A percentile compares a stretch with the other conserved stretches of the same genome.
phyloP scores from a whole-genome alignment of 1,284 basidiomycete genomes.

The Cronartium quercuum region DNA sequence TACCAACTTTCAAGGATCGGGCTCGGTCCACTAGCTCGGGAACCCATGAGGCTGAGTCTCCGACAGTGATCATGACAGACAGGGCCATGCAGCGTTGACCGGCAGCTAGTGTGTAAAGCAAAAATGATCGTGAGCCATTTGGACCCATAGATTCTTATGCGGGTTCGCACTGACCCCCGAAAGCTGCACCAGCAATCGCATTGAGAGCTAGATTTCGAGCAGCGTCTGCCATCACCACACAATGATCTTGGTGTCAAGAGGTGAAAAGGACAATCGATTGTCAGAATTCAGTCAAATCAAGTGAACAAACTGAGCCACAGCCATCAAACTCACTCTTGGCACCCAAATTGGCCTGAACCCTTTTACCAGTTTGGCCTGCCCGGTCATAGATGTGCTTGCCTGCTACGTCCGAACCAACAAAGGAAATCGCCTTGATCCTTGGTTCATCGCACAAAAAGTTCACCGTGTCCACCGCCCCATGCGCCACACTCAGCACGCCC shows the following conservation, averaged over 20 bases:
- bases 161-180: conserved; percentile 61
- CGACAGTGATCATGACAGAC: conserved; percentile 67
- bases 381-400: conserved; percentile 90
- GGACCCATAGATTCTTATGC: background rate
- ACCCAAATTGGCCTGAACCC: conserved; percentile 90
- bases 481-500: conserved; percentile 57
- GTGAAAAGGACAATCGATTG: background rate
- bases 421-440: conserved; percentile 85
- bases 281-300: too few species aligned
- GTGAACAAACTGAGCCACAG: too few species aligned
- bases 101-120: conserved; percentile 57
- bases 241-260: conserved; percentile 58
- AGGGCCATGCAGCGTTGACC: conserved; percentile 73
- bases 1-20: conserved; percentile 71
- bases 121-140: background rate
- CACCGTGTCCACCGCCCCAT: conserved; percentile 81
- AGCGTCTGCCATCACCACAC: conserved; percentile 89
- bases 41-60: conserved; percentile 73
- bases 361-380: conserved; percentile 80
- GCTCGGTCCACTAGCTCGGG: conserved; percentile 80
- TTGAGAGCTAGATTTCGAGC: conserved; percentile 92
- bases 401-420: conserved; percentile 92
- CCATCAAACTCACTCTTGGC: conserved; percentile 63
- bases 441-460: conserved; percentile 92
- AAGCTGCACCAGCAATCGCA: conserved; percentile 87